Conservation (phyloP, 306 rosid species). For the Alnus glutinosa region DNA sequence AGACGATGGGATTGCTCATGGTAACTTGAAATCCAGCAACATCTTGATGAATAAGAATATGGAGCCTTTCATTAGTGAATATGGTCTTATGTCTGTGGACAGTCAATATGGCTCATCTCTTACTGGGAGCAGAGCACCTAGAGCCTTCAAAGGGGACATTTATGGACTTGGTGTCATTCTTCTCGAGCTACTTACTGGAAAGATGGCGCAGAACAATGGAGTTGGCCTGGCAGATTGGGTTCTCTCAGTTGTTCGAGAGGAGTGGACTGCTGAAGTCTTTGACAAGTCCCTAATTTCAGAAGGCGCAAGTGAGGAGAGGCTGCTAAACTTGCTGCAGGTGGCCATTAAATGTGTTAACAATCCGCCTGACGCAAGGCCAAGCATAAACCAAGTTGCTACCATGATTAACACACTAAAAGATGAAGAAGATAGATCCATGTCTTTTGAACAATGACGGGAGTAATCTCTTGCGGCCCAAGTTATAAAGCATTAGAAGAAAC, state of each 20-base stretch:
- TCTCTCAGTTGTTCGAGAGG: constrained; percentile 71
- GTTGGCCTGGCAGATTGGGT: constrained; percentile 78
- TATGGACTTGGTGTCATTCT: constrained; percentile 76
- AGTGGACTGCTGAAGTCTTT: constrained; percentile 91
- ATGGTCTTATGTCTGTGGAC: constrained; percentile 50
- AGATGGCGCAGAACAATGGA: constrained; percentile 58
- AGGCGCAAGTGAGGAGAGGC: constrained; percentile 76
- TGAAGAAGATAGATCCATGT: constrained; percentile 71
- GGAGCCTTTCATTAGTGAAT: constrained; percentile 80
- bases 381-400: constrained; percentile 64
- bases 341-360: constrained; percentile 67
- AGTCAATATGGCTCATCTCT: constrained; percentile 30
- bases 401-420: constrained; percentile 67
- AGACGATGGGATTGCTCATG: constrained; percentile 64
- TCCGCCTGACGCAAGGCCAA: constrained; percentile 62
- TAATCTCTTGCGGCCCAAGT: constrained; percentile 1
- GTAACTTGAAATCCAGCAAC: constrained; percentile 79
- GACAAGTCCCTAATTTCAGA: constrained; percentile 54
- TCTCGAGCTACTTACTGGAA: constrained; percentile 84
- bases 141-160: constrained; percentile 52
- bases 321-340: constrained; percentile 81
- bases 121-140: constrained; percentile 5
- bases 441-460: constrained; percentile 33
- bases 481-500: not conserved
- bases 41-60: constrained; percentile 61